Evolutionary conservation across 345 rosid genomes (phyloP), one percentile per base, ranked within the genome.

Genomic region (Eucalyptus albens): DNA sequence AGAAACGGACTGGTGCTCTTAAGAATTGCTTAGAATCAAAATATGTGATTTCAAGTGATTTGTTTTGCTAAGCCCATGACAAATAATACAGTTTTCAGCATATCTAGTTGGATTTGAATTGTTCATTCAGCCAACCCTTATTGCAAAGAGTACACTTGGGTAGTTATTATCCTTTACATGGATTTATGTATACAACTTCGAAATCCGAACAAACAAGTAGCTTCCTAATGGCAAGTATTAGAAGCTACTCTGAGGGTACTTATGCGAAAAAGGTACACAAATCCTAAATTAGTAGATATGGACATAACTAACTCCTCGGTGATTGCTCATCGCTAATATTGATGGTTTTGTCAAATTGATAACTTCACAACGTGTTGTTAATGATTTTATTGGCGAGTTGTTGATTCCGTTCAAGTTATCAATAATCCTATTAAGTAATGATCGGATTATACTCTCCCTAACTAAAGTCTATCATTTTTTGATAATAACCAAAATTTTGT

Each of bases 311-410:
- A 22, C 62, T 24, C 1, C 3, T 56, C 1, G 0, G 0, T 0
- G 0, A 56, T 56, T 21, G 12, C 2, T 55, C 11, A 1, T 8
- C 1, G 1, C 5, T 1, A 24, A 0, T 56, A 56, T 0, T 3
- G 12, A 24, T 56, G 27, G 1, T 5, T 24, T 9, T 24, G 3
- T 56, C 6, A 22, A 9, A 26, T 56, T 3, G 2, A 24, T 56
- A 24, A 56, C 3, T 24, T 10, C 3, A 22, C 0, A 56, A 10
- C 1, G 1, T 10, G 3, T 56, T 11, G 0, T 56, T 8, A 53
- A 53, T 53, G 5, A 8, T 1, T 53, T 53, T 0, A 53, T 21
- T 53, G 11, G 8, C 2, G 11, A 53, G 26, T 21, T 53, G 26
- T 53, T 2, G 26, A 53, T 53, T 53, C 11, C 1, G 0, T 53